Base-by-base conservation (phyloP, 192 early-diverging fungal genomes). In the Jimgerdemannia lactiflua region DNA sequence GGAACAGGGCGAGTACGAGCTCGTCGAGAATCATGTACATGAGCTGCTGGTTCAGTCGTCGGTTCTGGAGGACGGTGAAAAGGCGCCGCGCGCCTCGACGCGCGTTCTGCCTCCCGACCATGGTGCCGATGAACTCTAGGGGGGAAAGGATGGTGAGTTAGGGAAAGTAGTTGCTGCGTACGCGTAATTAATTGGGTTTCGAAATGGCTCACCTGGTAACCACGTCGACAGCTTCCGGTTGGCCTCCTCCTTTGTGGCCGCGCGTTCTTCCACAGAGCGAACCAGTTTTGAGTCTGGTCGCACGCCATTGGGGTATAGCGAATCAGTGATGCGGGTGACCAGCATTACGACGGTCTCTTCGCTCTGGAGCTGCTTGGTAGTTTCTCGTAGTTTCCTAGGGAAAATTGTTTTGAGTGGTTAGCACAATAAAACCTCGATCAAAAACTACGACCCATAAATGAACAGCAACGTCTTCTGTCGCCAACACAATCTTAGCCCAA, bases 81-180 rank as follows among this genome's bases (percentile, higher is more conserved):
- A 95, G 78, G 17, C 91, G 80, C 17, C 83, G 49, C 0, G 96
- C 94, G 14, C 96, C 96, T 54, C 87, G 79, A 4, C 86, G 79
- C 0, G 95, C 92, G 73, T 98, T 98, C 67, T 92, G 89, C 65
- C 87, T 79, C 3, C 96, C 96, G 0, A 98, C 92, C 87, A 96
- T 90, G 65, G 79, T 87, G 3, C 91, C 94, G 42, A 96, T 74
- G 20, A 93, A 66, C 42, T 93, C 89, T 29, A 85, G 71, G 63
- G 43, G 65, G 63, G 39, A 29, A 29, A 84, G 43, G 71, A 82
- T 85, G 43, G 49, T 54, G 68, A 64, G 9, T 20, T 68, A n/a
- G n/a, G n/a, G n/a, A n/a, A n/a, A n/a, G n/a, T n/a, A n/a, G n/a
- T n/a, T n/a, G n/a, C n/a, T n/a, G n/a, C n/a, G n/a, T n/a, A n/a